These are phyloP conservation scores for Abrus pulchellus DNA, from an alignment of 306 rosid species.

Conservation along the genomic window DNA sequence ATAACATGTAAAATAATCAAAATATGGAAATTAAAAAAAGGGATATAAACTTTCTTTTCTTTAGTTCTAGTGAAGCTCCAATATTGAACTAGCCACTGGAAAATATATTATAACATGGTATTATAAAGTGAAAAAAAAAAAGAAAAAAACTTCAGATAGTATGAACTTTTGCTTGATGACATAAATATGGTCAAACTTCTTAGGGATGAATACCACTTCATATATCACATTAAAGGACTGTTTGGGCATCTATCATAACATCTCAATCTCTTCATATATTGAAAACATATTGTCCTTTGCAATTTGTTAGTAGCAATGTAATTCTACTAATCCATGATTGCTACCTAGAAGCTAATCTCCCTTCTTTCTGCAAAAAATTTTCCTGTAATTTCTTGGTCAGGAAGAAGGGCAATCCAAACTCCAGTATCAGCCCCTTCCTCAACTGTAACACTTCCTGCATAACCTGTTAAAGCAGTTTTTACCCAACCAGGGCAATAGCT, in stretches of 20 bases:
- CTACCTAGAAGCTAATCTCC: constrained; percentile 68
- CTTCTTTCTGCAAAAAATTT: constrained; percentile 92
- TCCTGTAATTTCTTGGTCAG: constrained; percentile 83
- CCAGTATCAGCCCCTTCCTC: constrained; percentile 97
- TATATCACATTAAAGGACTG: background rate
- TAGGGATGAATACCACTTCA: constrained; percentile 5
- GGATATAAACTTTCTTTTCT: background rate
- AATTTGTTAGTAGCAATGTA: background rate
- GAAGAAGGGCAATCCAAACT: constrained; percentile 91
- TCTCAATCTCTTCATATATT: background rate
- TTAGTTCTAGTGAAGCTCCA: constrained; percentile 23
- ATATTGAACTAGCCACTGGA: constrained; percentile 17
- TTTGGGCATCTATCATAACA: constrained; percentile 30
- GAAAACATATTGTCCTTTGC: background rate
- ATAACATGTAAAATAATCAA: background rate
- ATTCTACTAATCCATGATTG: background rate
- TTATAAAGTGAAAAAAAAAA: background rate
- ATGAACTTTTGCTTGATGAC: constrained; percentile 6
- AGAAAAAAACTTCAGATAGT: no score
- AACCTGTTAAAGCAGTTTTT: constrained; percentile 90
- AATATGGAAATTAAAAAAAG: background rate
- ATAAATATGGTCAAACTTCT: constrained; percentile 12
- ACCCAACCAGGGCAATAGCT: constrained; percentile 98
- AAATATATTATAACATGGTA: background rate
- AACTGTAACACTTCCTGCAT: constrained; percentile 75